Conservation (phyloP, 805 yeast species). For the Spathaspora sp. region DNA sequence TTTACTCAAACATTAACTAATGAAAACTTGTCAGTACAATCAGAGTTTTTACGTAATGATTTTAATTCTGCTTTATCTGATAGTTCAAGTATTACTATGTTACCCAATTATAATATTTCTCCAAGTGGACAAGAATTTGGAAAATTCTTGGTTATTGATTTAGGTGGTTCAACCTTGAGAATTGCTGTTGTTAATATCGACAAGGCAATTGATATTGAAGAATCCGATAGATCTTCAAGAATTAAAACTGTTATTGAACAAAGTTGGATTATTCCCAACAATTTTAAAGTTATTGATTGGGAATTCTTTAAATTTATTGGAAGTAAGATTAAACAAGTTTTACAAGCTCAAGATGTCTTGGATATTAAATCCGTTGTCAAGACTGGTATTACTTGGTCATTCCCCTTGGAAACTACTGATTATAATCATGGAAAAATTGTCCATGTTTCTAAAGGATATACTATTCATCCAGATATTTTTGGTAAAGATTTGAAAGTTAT, state of each 20-base stretch:
- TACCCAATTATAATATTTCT: conserved; percentile 34
- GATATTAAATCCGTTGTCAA: conserved; percentile 16
- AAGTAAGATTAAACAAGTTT: conserved; percentile 23
- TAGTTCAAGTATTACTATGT: conserved; percentile 32
- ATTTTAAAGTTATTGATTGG: conserved; percentile 35
- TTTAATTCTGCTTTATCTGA: conserved; percentile 26
- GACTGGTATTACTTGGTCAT: conserved; percentile 55
- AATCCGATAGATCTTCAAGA: conserved; percentile 16
- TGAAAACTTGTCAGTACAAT: conserved; percentile 9
- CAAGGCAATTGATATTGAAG: conserved; percentile 8
- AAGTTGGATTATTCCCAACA: conserved; percentile 37
- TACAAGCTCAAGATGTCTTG: conserved; percentile 14
- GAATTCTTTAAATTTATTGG: conserved; percentile 45
- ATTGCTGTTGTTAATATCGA: conserved; percentile 35
- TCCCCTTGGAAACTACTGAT: conserved; percentile 44
- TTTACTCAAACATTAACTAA: conserved; percentile 4
- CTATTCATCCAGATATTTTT: conserved; percentile 38
- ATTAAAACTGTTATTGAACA: conserved; percentile 25
- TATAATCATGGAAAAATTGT: conserved; percentile 44
- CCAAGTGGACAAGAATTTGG: conserved; percentile 38
- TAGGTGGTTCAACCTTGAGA: conserved; percentile 56
- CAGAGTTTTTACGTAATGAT: conserved; percentile 17
- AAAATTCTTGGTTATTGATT: conserved; percentile 45
- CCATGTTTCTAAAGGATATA: conserved; percentile 62
- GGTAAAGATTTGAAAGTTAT: conserved; percentile 40